These are phyloP conservation scores for Caloboletus firmus DNA, from an alignment of 1,284 basidiomycete genomes.

Conservation along the genomic window DNA sequence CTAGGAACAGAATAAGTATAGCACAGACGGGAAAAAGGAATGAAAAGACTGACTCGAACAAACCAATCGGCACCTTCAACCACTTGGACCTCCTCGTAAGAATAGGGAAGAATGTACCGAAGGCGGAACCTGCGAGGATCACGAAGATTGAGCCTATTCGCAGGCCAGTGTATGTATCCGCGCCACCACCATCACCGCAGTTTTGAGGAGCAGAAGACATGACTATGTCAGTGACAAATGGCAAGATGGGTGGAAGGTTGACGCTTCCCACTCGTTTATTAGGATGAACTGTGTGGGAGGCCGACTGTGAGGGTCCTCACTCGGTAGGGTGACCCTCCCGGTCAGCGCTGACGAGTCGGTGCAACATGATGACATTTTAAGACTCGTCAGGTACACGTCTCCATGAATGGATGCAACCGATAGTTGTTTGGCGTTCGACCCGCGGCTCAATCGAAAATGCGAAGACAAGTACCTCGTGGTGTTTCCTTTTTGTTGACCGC, in stretches of 20 bases:
- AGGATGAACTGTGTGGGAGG: constrained; percentile 13
- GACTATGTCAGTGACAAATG: neutral
- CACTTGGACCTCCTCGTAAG: constrained; percentile 61
- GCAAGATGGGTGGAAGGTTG: neutral
- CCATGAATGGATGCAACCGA: too few species aligned
- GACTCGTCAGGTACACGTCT: too few species aligned
- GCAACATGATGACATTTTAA: neutral
- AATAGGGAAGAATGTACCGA: constrained; percentile 83
- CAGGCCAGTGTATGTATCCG: constrained; percentile 43
- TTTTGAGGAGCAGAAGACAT: constrained; percentile 26
- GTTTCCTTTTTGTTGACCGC: too few species aligned
- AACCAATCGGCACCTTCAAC: constrained; percentile 58
- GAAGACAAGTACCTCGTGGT: too few species aligned
- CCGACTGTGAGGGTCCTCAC: constrained; percentile 31
- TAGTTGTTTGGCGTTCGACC: too few species aligned
- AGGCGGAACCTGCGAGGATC: constrained; percentile 68
- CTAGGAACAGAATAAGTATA: constrained; percentile 38
- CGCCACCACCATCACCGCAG: constrained; percentile 40
- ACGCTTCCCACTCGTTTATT: constrained; percentile 4
- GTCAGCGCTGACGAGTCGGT: constrained; percentile 6
- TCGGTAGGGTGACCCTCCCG: constrained; percentile 18
- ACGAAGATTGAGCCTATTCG: constrained; percentile 89
- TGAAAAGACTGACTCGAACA: constrained; percentile 69
- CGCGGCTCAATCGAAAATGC: too few species aligned
- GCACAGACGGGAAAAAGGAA: neutral